Conservation (phyloP, 2,329 filamentous ascomycete genomes). For the Colletotrichum acutatum region DNA sequence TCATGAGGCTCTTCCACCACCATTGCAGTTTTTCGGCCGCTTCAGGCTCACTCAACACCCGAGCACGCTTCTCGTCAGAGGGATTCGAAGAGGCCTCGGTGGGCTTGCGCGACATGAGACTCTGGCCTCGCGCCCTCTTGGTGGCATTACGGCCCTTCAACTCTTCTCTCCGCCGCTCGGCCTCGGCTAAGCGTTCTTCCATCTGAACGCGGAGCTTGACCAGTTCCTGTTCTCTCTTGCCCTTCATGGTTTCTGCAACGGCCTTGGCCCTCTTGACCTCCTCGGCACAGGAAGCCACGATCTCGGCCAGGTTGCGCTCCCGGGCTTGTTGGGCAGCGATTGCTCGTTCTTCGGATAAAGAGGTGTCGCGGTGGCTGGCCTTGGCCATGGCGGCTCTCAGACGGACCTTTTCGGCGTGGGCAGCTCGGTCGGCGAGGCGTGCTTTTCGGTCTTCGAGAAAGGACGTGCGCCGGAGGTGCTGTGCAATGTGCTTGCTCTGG, state of each 20-base stretch:
- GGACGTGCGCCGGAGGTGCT: constrained; percentile 81
- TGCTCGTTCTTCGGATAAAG: constrained; percentile 79
- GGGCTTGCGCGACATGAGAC: constrained; percentile 62
- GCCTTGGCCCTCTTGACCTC: constrained; percentile 86
- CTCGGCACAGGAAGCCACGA: constrained; percentile 83
- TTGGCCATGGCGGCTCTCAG: constrained; percentile 80
- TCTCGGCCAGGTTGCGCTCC: constrained; percentile 84
- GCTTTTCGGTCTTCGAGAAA: constrained; percentile 86
- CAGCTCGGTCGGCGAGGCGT: constrained; percentile 81
- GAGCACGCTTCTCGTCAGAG: constrained; percentile 55
- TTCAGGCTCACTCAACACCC: constrained; percentile 64
- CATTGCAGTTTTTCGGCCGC: constrained; percentile 76
- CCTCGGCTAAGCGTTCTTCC: constrained; percentile 83
- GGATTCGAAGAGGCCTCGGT: constrained; percentile 59
- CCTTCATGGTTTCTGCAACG: constrained; percentile 84
- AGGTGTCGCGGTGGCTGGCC: constrained; percentile 71
- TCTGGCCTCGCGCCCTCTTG: constrained; percentile 65
- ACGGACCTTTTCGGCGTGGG: constrained; percentile 86
- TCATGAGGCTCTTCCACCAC: constrained; percentile 72
- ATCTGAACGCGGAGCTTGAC: constrained; percentile 77
- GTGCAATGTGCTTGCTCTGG: constrained; percentile 81
- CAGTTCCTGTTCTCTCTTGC: constrained; percentile 80
- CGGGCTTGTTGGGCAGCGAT: constrained; percentile 81
- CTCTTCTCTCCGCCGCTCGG: constrained; percentile 76
- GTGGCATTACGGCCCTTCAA: constrained; percentile 65